These are phyloP conservation scores for Guadua angustifolia DNA, from an alignment of 176 grass and related monocot species.

Conservation along the genomic window DNA sequence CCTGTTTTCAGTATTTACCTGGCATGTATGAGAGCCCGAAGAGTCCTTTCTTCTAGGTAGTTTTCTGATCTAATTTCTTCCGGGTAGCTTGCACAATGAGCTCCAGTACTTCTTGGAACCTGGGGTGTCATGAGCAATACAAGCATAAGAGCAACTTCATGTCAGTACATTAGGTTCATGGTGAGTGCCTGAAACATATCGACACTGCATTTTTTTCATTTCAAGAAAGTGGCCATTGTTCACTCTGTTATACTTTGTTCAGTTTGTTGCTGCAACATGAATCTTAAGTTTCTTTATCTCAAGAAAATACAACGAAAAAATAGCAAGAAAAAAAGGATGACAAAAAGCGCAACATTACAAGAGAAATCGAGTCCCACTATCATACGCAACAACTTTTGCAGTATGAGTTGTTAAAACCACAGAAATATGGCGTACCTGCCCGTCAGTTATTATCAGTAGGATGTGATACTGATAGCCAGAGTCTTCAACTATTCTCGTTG, in stretches of 20 bases:
- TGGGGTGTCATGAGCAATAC: neutral
- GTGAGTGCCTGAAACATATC: neutral
- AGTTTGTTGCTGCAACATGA: neutral
- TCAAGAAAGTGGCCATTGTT: neutral
- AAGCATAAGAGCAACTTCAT: neutral
- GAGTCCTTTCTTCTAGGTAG: constrained; percentile 47
- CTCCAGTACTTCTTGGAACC: constrained; percentile 10
- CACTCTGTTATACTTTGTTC: neutral
- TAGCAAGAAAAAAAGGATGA: neutral
- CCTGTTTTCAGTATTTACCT: constrained; percentile 31
- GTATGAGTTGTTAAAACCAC: neutral
- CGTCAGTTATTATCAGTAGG: constrained; percentile 80
- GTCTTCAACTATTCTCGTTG: constrained; percentile 40
- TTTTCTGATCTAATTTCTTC: constrained; percentile 31
- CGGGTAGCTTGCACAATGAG: neutral
- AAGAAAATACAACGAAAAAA: neutral
- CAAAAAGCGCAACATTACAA: neutral
- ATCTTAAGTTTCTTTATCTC: neutral
- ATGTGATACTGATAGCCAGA: constrained; percentile 63
- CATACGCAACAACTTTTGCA: neutral
- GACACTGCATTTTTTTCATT: neutral
- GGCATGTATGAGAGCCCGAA: constrained; percentile 30
- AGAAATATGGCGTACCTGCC: constrained; percentile 53
- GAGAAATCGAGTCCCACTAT: neutral
- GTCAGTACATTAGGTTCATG: neutral